phyloP scores from a whole-genome alignment of 2,329 filamentous ascomycete species.

The Corniculantispora saksenae region DNA sequence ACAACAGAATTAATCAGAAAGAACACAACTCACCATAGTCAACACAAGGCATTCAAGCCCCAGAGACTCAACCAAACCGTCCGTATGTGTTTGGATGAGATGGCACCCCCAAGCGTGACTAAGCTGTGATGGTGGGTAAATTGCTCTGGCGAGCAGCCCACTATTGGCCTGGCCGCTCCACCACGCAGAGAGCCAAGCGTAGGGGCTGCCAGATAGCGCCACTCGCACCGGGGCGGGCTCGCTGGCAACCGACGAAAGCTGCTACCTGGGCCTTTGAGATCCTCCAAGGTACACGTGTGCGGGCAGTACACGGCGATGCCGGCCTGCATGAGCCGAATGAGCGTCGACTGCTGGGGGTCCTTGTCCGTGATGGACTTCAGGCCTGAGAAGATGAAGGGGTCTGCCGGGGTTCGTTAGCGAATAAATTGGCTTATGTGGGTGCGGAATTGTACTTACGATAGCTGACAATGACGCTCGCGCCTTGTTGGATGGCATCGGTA shows the following conservation, averaged over 20 bases:
- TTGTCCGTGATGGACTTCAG: slow-evolving; percentile 84
- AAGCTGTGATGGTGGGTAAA: slow-evolving; percentile 7
- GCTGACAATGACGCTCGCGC: slow-evolving; percentile 78
- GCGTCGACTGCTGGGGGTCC: slow-evolving; percentile 82
- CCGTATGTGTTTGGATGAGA: slow-evolving; percentile 1
- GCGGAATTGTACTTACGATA: slow-evolving; percentile 63
- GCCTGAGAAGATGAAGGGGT: slow-evolving; percentile 94
- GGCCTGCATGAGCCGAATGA: slow-evolving; percentile 78
- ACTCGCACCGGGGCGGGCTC: slow-evolving; percentile 1
- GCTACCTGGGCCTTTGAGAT: slow-evolving; percentile 10
- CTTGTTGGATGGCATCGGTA: slow-evolving; percentile 79
- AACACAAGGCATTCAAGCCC: slow-evolving; percentile 7
- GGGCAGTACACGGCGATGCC: slow-evolving; percentile 89
- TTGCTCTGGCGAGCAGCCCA: background rate
- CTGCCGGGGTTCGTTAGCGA: slow-evolving; percentile 60
- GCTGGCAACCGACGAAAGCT: slow-evolving; percentile 3
- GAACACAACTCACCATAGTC: background rate
- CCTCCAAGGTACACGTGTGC: slow-evolving; percentile 18
- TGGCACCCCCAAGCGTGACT: slow-evolving; percentile 12
- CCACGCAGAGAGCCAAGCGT: slow-evolving; percentile 2
- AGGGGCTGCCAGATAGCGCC: slow-evolving; percentile 14
- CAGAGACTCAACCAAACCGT: background rate
- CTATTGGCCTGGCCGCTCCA: slow-evolving; percentile 6
- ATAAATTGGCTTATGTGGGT: background rate
- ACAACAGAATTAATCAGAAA: too few relatives aligned